Evolutionary conservation across 768 basidiomycete species (phyloP), one percentile per base, ranked within the genome.

Genomic region (Clitopilus passeckerianus): DNA sequence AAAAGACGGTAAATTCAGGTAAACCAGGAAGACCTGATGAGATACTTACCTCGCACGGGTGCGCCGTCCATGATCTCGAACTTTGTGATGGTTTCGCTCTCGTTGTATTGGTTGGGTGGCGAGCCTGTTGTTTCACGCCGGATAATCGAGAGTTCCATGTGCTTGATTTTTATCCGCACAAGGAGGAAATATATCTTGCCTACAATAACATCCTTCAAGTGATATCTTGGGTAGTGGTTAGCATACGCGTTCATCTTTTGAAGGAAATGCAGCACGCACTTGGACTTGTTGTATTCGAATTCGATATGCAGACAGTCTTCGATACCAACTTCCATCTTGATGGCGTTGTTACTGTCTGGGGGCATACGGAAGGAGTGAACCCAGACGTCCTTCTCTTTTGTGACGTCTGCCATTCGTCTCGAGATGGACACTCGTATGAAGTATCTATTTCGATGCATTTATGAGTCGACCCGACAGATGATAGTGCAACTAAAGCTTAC

Each of bases 291-390:
- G 77, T 99, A 98, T 76, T 98, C 97, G 64, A 98, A 98, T 71
- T 98, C 97, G 66, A 98, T 99, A 71, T 98, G 96, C 66, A 98
- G 74, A 72, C 97, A 98, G 69, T 98, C 97, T 71, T 98, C 97
- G 60, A 99, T 99, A 7, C 97, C 97, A 35, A 98, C 97, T 75
- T 98, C 97, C 97, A 99, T 98, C 81, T 96, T 98, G 77, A 98
- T 98, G 43, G 93, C 89, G 71, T 96, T 98, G 72, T 97, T 98
- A 68, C 86, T 91, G 72, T 98, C 97, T 58, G 96, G 95, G 9
- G 96, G 97, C 93, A 98, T 98, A 35, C 95, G 90, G 79, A 90
- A 99, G 3, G 92, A 96, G 72, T 99, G 96, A 3, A 98, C 96
- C 96, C 96, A 98, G 18, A 98, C 70, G 62, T 99, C 97, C 70